Conservation (phyloP, 345 rosid species). For the Ceriops decandra region DNA sequence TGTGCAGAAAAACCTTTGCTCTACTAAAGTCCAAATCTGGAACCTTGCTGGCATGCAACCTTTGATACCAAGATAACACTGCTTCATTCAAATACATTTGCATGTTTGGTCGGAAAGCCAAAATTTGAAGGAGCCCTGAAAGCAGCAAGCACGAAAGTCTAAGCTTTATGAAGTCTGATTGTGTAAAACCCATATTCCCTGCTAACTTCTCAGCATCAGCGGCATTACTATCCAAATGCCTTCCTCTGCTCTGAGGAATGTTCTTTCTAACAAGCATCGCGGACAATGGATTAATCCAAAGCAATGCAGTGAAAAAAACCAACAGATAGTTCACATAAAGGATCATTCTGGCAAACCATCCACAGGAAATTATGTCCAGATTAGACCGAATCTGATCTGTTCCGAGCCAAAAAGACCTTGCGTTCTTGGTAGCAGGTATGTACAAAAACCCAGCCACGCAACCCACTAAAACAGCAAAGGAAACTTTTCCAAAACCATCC, state of each 20-base stretch:
- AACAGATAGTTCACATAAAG: constrained; percentile 47
- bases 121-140: constrained; percentile 52
- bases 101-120: constrained; percentile 65
- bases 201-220: constrained; percentile 34
- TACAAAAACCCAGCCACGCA: constrained; percentile 55
- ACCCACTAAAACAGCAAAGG: constrained; percentile 54
- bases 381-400: constrained; percentile 76
- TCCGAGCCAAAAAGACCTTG: constrained; percentile 86
- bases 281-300: constrained; percentile 76
- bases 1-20: constrained; percentile 88
- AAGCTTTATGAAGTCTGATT: constrained; percentile 39
- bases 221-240: neutral
- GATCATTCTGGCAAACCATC: constrained; percentile 68
- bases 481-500: constrained; percentile 49
- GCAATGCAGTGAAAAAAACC: constrained; percentile 55
- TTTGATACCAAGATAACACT: constrained; percentile 82
- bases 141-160: constrained; percentile 53
- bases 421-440: constrained; percentile 73
- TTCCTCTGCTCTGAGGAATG: constrained; percentile 19
- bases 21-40: constrained; percentile 90
- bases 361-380: constrained; percentile 64
- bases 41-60: constrained; percentile 76
- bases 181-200: constrained; percentile 62
- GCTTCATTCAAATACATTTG: constrained; percentile 96
- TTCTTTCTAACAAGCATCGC: constrained; percentile 45